These are phyloP conservation scores for Kwoniella shivajii DNA, from an alignment of 1,284 basidiomycete genomes.

Conservation along the genomic window DNA sequence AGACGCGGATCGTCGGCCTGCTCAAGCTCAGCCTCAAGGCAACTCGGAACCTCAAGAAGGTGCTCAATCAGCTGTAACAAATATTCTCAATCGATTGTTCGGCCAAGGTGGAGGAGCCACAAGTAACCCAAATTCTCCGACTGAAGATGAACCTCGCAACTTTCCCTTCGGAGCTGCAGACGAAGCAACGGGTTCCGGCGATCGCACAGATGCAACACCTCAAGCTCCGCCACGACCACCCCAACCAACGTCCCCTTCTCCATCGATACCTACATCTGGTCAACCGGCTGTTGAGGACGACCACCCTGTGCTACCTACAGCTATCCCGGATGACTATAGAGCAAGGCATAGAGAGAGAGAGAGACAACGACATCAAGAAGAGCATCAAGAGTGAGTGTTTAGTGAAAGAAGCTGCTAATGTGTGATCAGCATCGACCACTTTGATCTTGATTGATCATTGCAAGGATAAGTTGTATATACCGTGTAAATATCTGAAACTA, in stretches of 20 bases:
- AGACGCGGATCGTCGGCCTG: constrained; percentile 17
- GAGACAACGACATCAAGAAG: constrained; percentile 24
- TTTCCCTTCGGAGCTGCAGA: constrained; percentile 1
- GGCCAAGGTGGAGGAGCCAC: constrained; percentile 35
- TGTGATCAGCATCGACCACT: background rate
- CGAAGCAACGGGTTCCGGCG: background rate
- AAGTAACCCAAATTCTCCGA: constrained; percentile 24
- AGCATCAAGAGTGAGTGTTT: constrained; percentile 3
- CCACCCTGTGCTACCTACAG: constrained; percentile 18
- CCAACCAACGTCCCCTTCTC: background rate
- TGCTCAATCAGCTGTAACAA: constrained; percentile 28
- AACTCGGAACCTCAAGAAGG: constrained; percentile 4
- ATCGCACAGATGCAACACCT: background rate
- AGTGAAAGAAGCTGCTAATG: background rate
- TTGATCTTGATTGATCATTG: constrained; percentile 5
- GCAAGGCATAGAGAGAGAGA: constrained; percentile 38
- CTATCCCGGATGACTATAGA: constrained; percentile 44
- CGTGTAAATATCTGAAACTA: too few species aligned
- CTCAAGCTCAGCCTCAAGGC: background rate
- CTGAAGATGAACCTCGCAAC: constrained; percentile 1
- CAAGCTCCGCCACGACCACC: background rate
- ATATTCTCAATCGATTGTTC: constrained; percentile 40
- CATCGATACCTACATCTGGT: constrained; percentile 3
- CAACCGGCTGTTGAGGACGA: constrained; percentile 1
- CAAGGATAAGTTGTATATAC: background rate